Conservation (phyloP, 2,329 filamentous ascomycete species). For the Neofusicoccum sp. region DNA sequence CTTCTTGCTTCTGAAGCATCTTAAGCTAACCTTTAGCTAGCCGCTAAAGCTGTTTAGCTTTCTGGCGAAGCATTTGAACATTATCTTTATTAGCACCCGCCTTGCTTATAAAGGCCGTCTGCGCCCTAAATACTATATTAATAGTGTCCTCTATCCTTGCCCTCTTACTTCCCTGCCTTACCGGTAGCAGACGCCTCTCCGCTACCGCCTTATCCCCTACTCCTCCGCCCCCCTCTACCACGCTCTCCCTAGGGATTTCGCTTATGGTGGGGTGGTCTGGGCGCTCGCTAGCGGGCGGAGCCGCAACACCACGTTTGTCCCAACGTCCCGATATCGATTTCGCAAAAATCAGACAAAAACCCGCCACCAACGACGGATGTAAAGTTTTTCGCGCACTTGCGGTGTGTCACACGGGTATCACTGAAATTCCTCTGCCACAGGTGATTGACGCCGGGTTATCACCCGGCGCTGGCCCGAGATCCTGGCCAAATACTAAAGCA, state of each 20-base stretch:
- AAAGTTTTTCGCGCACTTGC: too few relatives aligned
- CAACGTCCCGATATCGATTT: background rate
- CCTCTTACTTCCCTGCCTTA: background rate
- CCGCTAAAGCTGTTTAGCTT: background rate
- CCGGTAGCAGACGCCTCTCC: background rate
- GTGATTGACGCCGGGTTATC: too few relatives aligned
- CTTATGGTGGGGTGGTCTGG: background rate
- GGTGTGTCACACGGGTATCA: too few relatives aligned
- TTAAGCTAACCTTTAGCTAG: background rate
- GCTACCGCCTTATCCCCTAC: background rate
- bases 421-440: too few relatives aligned
- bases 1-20: background rate
- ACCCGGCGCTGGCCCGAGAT: too few relatives aligned
- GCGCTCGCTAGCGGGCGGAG: background rate
- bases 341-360: background rate
- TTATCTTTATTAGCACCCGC: background rate
- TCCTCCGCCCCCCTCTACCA: background rate
- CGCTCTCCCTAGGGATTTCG: background rate
- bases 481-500: too few relatives aligned
- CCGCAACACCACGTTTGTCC: background rate
- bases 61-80: background rate
- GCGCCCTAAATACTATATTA: background rate
- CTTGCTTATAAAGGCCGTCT: background rate
- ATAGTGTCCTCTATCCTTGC: background rate
- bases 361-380: background rate